phyloP scores from a whole-genome alignment of 345 rosid species.

The Erysimum cheiranthoides region DNA sequence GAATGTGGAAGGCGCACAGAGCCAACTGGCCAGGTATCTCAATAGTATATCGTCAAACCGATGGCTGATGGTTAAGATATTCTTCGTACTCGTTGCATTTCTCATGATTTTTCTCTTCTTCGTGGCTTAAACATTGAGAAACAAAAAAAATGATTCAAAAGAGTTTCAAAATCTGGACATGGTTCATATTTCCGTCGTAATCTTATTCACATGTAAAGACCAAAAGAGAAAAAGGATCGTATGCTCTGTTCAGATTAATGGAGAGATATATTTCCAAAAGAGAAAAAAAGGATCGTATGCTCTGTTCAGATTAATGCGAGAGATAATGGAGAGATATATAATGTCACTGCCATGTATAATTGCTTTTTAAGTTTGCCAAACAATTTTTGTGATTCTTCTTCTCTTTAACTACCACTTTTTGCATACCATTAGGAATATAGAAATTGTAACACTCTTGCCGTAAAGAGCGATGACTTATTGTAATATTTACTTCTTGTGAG shows the following conservation, averaged over 20 bases:
- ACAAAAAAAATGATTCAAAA: conserved; percentile 3
- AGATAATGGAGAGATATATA: too few species aligned
- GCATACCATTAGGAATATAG: too few species aligned
- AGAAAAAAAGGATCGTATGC: too few species aligned
- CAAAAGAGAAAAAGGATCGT: conserved; percentile 24
- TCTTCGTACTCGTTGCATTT: conserved; percentile 72
- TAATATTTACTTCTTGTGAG: too few species aligned
- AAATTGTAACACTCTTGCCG: too few species aligned
- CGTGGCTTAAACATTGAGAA: conserved; percentile 58
- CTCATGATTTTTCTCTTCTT: conserved; percentile 84
- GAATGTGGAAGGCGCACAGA: conserved; percentile 82
- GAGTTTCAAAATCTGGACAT: conserved; percentile 33
- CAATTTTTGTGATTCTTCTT: too few species aligned
- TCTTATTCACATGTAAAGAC: conserved; percentile 43
- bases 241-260: conserved; percentile 36
- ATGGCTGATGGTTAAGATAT: conserved; percentile 85
- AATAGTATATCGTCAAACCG: conserved; percentile 81
- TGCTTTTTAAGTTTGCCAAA: too few species aligned
- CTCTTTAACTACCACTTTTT: too few species aligned
- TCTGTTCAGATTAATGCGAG: too few species aligned
- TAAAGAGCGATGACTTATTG: too few species aligned
- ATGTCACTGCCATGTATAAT: conserved; percentile 33
- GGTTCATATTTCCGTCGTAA: conserved; percentile 5
- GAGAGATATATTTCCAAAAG: too few species aligned
- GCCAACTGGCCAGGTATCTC: conserved; percentile 70